Evolutionary conservation across 768 basidiomycete genomes (phyloP).

Genomic region (Kwoniella pini): DNA sequence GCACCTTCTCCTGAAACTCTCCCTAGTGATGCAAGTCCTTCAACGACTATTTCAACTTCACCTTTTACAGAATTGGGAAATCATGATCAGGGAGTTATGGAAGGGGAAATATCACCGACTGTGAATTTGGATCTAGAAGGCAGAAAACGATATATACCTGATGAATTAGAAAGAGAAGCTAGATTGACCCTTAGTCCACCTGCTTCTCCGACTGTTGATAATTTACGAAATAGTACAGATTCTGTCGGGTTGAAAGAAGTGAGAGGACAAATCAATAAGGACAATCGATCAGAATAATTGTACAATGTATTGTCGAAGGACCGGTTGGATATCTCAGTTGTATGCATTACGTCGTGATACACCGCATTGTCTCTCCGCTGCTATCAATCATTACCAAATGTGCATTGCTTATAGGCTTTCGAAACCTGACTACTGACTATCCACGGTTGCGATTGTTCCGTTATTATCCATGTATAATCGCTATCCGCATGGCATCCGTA

Average conservation of each 20-base stretch:
- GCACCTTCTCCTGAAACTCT: slow-evolving; percentile 21
- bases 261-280: no score
- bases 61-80: not conserved
- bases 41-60: not conserved
- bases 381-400: no score
- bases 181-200: slow-evolving; percentile 22
- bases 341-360: no score
- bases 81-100: not conserved
- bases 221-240: slow-evolving; percentile 1
- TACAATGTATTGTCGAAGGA: no score
- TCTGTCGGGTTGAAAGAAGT: slow-evolving; percentile 13
- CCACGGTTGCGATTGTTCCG: no score
- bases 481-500: no score
- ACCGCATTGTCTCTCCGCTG: no score
- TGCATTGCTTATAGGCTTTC: no score
- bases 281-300: no score
- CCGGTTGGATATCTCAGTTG: no score
- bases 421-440: no score
- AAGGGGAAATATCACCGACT: not conserved
- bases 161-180: slow-evolving; percentile 15
- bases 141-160: not conserved
- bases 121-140: not conserved
- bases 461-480: no score
- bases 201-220: slow-evolving; percentile 9
- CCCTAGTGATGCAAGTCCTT: not conserved